Evolutionary conservation across 2,329 filamentous ascomycete species (phyloP).

Genomic region (Fusarium sp.): DNA sequence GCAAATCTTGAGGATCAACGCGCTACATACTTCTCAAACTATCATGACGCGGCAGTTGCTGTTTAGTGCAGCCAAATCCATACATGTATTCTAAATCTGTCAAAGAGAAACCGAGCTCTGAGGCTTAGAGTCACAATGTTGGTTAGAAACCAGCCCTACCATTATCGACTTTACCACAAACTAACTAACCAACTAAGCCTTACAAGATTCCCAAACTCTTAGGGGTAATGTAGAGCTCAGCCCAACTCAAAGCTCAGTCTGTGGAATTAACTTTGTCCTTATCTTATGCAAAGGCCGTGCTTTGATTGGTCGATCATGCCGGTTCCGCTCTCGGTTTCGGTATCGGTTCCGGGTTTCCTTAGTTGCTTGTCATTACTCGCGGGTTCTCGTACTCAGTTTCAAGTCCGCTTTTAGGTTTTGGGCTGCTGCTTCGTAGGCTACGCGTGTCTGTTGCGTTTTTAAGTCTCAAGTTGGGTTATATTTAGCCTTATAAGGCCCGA

Average conservation of each 20-base stretch:
- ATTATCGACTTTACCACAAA: not conserved
- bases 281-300: rapidly evolving
- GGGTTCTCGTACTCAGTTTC: not conserved
- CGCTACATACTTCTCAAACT: not conserved
- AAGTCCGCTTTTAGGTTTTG: not conserved
- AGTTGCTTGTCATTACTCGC: not conserved
- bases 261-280: not conserved
- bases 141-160: not conserved
- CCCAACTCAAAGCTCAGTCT: constrained; percentile 7
- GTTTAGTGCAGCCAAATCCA: not conserved
- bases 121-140: constrained; percentile 3
- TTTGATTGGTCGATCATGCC: not conserved
- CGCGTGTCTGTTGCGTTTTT: not conserved
- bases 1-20: not conserved
- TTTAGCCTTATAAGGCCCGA: too few species aligned
- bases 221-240: not conserved
- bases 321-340: constrained; percentile 16
- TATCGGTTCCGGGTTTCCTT: constrained; percentile 5
- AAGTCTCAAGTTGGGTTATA: too few species aligned
- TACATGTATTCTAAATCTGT: constrained; percentile 11
- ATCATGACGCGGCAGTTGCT: constrained; percentile 6
- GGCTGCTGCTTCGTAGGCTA: not conserved
- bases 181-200: not conserved
- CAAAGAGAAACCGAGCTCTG: constrained; percentile 13
- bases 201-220: not conserved